These are phyloP conservation scores for Penium margaritaceum DNA, from an alignment of 139 green algal genomes.

Conservation along the genomic window DNA sequence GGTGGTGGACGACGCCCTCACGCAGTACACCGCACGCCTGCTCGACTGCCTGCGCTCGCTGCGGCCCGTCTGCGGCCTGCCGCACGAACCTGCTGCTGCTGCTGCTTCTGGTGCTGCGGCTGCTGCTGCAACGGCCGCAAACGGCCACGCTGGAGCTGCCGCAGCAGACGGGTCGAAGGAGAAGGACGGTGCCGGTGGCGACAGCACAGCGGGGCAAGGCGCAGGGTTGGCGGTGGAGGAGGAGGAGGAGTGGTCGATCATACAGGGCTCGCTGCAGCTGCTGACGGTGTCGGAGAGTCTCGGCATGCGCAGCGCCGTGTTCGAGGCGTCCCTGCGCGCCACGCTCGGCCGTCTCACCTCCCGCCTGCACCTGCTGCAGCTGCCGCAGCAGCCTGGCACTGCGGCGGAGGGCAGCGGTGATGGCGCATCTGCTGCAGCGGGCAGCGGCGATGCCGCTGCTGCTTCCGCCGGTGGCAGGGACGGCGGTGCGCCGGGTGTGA, in stretches of 20 bases:
- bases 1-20: constrained; percentile 52
- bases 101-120: not conserved
- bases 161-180: not conserved
- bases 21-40: constrained; percentile 45
- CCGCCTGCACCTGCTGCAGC: not conserved
- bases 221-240: not conserved
- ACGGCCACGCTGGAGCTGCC: constrained; percentile 4
- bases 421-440: not conserved
- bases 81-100: not conserved
- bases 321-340: constrained; percentile 42
- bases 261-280: constrained; percentile 54
- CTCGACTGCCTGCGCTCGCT: constrained; percentile 35
- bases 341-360: constrained; percentile 14
- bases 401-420: not conserved
- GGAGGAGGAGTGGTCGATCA: constrained; percentile 41
- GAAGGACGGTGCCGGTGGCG: not conserved
- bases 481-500: not conserved
- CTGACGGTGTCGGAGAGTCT: constrained; percentile 47
- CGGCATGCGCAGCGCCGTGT: constrained; percentile 25
- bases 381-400: not conserved
- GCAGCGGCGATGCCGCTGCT: too few species aligned
- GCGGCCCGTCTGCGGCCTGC: constrained; percentile 23
- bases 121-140: not conserved
- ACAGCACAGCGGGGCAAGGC: not conserved
- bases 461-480: not conserved